Base-by-base conservation (phyloP, 225 moss, liverwort and hornwort genomes). In the Marchantia polymorpha region DNA sequence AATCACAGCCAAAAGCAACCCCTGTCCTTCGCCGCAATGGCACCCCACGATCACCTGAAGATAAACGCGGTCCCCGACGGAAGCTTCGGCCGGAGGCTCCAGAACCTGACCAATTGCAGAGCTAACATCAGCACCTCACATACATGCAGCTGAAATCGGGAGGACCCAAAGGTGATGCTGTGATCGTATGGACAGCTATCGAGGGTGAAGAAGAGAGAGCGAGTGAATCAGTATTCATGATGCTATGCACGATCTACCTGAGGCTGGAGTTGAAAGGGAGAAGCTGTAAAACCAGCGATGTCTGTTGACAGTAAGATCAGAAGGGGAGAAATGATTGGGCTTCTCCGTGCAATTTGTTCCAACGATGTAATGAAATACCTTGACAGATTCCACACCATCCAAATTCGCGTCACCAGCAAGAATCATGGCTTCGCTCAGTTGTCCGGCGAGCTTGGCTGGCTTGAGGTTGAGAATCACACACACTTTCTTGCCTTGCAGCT, bases 401-500 rank as follows among this genome's bases (percentile, higher is more conserved):
- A 82, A 75, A 30, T 83, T 84, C 76, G 90, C 78, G 53, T 91
- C 94, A 60, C 93, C 94, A n/a, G 93, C 96, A 83, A 97, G 80
- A 68, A 97, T 91, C 96, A 97, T 97, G 19, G 92, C 96, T 88
- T 97, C 96, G 83, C 96, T 97, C 50, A 89, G 77, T 82, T 97
- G 91, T 48, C 96, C 96, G 8, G 94, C 96, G 64, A 97, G 84
- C 85, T 94, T 97, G 78, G 96, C 96, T 78, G 96, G 90, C 83
- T 97, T 97, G 81, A 97, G 80, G 85, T 97, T 97, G 80, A 94
- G 75, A 65, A 97, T 88, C 15, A 92, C 84, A 72, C 92, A 94
- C 12, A 94, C 94, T 31, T 86, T 92, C 86, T 86, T 97, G 10
- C 91, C 92, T 85, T 88, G 83, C 14, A 96, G 83, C 61, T 96